Conservation (phyloP, 2,329 filamentous ascomycete species). For the Xylariomycetidae sp. region DNA sequence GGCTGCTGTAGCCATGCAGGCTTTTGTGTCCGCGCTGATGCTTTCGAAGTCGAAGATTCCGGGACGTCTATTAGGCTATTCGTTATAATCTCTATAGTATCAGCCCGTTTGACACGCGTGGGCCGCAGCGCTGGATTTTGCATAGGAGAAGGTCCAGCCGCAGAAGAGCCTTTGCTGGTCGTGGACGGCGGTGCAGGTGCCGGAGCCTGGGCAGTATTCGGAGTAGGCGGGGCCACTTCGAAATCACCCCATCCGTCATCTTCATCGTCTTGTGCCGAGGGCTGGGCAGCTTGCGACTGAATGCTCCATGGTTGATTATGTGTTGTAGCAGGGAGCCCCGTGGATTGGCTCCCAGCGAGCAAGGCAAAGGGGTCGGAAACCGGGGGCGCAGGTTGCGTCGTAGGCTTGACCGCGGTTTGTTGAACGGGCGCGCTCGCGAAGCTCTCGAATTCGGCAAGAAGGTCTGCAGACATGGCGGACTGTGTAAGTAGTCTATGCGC, state of each 20-base stretch:
- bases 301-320: slow-evolving; percentile 23
- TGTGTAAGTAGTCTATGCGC: too few species aligned
- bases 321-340: not conserved
- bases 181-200: slow-evolving; percentile 14
- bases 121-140: slow-evolving; percentile 10
- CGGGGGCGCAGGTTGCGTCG: slow-evolving; percentile 2
- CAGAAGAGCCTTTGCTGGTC: slow-evolving; percentile 1
- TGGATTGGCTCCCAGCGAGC: slow-evolving; percentile 10
- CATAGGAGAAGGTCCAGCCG: slow-evolving; percentile 4
- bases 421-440: slow-evolving; percentile 27
- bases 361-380: slow-evolving; percentile 8
- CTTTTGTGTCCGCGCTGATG: slow-evolving; percentile 5
- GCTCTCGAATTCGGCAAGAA: slow-evolving; percentile 57
- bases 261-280: slow-evolving; percentile 29
- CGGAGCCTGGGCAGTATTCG: slow-evolving; percentile 22
- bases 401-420: slow-evolving; percentile 11
- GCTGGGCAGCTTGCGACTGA: slow-evolving; percentile 22
- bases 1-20: slow-evolving; percentile 10
- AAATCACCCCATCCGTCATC: slow-evolving; percentile 66
- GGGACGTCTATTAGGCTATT: slow-evolving; percentile 43
- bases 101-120: slow-evolving; percentile 36
- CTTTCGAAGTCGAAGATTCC: slow-evolving; percentile 7
- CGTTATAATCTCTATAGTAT: slow-evolving; percentile 47
- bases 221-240: slow-evolving; percentile 44
- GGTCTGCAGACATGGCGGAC: slow-evolving; percentile 54